Conservation (phyloP, 352 stramenopile genomes). For the Phytopythium delawarense region DNA sequence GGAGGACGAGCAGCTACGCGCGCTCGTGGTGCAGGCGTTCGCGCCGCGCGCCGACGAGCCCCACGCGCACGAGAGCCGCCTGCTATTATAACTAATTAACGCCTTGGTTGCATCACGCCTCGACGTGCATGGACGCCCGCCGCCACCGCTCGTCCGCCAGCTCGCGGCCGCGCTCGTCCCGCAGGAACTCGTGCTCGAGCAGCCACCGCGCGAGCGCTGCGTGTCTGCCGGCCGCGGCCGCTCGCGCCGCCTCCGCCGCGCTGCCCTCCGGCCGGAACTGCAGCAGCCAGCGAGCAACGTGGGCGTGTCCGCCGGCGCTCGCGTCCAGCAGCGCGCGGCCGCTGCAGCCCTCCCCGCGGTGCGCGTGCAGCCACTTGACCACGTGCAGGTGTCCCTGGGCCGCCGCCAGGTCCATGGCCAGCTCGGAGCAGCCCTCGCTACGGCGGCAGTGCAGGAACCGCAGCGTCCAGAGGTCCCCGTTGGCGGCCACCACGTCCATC, state of each 20-base stretch:
- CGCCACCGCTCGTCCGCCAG: background rate
- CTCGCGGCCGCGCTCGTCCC: constrained; percentile 6
- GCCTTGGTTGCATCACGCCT: background rate
- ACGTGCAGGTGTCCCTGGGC: constrained; percentile 21
- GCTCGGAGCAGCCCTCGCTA: constrained; percentile 18
- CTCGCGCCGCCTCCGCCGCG: constrained; percentile 19
- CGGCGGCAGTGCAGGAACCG: constrained; percentile 29
- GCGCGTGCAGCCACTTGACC: constrained; percentile 28
- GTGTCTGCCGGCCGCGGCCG: constrained; percentile 10
- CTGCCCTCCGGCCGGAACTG: constrained; percentile 30
- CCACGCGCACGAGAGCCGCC: background rate
- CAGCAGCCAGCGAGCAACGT: constrained; percentile 42
- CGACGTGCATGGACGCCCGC: background rate
- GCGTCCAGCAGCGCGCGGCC: constrained; percentile 36
- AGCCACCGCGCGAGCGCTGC: constrained; percentile 16
- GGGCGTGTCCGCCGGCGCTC: constrained; percentile 27
- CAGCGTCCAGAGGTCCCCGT: constrained; percentile 22
- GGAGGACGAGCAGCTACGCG: constrained; percentile 4
- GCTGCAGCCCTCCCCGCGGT: constrained; percentile 36
- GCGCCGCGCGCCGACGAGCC: background rate
- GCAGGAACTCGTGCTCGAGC: constrained; percentile 13
- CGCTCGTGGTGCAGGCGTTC: constrained; percentile 1
- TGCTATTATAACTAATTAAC: background rate
- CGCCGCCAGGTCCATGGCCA: constrained; percentile 31
- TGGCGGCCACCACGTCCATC: constrained; percentile 23